Evolutionary conservation across 129 eudicot genomes (phyloP), one percentile per base, ranked within the genome.

Genomic region (Helichrysum umbraculigerum): DNA sequence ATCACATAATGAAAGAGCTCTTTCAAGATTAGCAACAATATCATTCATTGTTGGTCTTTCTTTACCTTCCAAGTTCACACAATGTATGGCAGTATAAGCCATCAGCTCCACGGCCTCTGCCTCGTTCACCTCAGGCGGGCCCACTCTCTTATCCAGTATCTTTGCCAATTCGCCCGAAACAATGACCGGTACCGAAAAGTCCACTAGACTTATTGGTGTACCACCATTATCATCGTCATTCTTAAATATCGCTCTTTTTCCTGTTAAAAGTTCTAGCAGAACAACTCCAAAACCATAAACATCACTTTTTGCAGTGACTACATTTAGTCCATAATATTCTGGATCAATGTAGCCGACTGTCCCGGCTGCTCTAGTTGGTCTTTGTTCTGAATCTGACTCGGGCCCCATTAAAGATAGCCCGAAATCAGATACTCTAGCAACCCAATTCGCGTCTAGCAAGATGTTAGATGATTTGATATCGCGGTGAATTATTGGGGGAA

Each of bases 271-370:
- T 72, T 94, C 99, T 16, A 94, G 83, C 72, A 94, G 61, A 5
- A 94, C 99, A n/a, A 95, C 90, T 2, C 99, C 99, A 77, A 95
- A 84, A 32, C 99, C 99, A 83, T 91, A 95, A 0, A 95, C 99
- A 72, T 95, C 99, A 67, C 99, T 95, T 80, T 95, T 95, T 37
- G 96, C 86, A 22, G 99, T 95, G 76, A 95, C 78, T 1, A 95
- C 89, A 66, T 95, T 91, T 29, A 95, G 83, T 37, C 96, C 96
- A 68, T 91, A 95, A 74, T 91, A 95, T 72, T 95, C 99, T 0
- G 99, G 99, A 81, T 95, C 99, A 14, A 95, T 94, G 79, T 94
- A 94, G 32, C 99, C 99, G 0, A 91, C 90, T 0, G 99, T 94
- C 8, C 99, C 99, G 7, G 96, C 99, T 11, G 99, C 97, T 78